A percentile compares a stretch with the other conserved stretches of the same genome.
Evolutionary conservation across 306 rosid species (phyloP).

Genomic region (Castanospermum australe): DNA sequence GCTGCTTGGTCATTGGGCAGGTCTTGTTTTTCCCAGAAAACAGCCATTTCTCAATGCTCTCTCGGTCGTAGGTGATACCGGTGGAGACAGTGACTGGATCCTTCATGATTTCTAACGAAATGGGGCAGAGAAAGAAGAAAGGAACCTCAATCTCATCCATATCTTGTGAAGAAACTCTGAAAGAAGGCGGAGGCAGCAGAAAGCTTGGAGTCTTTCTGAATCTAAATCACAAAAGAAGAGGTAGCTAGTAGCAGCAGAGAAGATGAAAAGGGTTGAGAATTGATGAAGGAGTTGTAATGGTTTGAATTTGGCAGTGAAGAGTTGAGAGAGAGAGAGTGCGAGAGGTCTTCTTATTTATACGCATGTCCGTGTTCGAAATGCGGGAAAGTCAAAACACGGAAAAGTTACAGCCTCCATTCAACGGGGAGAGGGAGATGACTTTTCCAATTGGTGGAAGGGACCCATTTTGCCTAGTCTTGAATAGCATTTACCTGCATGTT

Average conservation of each 20-base stretch:
- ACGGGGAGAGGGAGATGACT: slow-evolving; percentile 30
- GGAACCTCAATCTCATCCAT: slow-evolving; percentile 88
- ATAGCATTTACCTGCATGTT: no score
- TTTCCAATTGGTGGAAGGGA: slow-evolving; percentile 39
- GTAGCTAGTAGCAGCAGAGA: no score
- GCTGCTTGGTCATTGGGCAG: slow-evolving; percentile 72
- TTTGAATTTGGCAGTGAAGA: slow-evolving; percentile 18
- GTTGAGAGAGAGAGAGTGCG: neutral
- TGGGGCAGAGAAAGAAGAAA: slow-evolving; percentile 69
- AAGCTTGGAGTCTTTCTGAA: no score
- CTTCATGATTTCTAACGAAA: slow-evolving; percentile 83
- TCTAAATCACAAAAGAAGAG: no score
- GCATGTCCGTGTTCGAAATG: slow-evolving; percentile 25
- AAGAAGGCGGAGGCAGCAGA: neutral
- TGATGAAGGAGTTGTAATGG: slow-evolving; percentile 25
- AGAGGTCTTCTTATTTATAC: slow-evolving; percentile 29
- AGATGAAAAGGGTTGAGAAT: neutral
- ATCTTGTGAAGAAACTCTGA: neutral
- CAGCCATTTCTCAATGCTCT: slow-evolving; percentile 81
- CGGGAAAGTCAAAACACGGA: slow-evolving; percentile 62
- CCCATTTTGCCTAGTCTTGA: slow-evolving; percentile 31
- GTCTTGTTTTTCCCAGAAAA: slow-evolving; percentile 49
- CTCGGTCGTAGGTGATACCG: slow-evolving; percentile 88
- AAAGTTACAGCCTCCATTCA: slow-evolving; percentile 21
- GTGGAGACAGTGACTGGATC: slow-evolving; percentile 77